Base-by-base conservation (phyloP, 257 asterid species). In the Plantago ovata region DNA sequence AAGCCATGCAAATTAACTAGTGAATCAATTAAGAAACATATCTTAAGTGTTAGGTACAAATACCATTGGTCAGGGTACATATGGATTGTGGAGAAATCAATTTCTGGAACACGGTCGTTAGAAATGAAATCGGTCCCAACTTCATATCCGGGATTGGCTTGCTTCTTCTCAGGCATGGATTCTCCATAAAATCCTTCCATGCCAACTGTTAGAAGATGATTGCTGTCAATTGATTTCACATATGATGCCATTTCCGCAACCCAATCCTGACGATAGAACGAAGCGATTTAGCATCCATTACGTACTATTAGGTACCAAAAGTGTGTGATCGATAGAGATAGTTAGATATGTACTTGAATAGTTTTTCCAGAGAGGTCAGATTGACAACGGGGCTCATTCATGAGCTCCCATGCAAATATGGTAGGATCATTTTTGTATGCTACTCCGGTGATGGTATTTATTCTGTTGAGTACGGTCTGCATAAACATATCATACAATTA, bases 11-110 rank as follows among this genome's bases (percentile, higher is more conserved):
- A 28, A 8, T 8, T 28, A n/a, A n/a, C n/a, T n/a, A n/a, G n/a
- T n/a, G n/a, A n/a, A n/a, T n/a, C n/a, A 28, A 0, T 10, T n/a
- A n/a, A n/a, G n/a, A n/a, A n/a, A n/a, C n/a, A n/a, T n/a, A n/a
- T n/a, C n/a, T 1, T 6, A 12, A 44, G 49, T 45, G 22, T 45
- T 45, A 38, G 9, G 12, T 38, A n/a, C n/a, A n/a, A n/a, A n/a
- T n/a, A 55, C 60, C 60, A 55, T 18, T 55, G 60, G 56, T 50
- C 56, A 50, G 56, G 56, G 60, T 55, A 55, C 44, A 55, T 38
- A 38, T 55, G 60, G 8, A 55, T 55, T 10, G 60, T 55, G 6
- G 60, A 16, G 60, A 55, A 55, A 36, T 55, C 60, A 8, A 55
- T 33, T 11, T 55, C 18, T 0, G 18, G 47, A 55, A 55, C 18